A percentile compares a stretch with the other conserved stretches of the same genome.
These are phyloP conservation scores for Incumbomyces delicatus DNA, from an alignment of 2,329 filamentous ascomycete species.

Conservation along the genomic window DNA sequence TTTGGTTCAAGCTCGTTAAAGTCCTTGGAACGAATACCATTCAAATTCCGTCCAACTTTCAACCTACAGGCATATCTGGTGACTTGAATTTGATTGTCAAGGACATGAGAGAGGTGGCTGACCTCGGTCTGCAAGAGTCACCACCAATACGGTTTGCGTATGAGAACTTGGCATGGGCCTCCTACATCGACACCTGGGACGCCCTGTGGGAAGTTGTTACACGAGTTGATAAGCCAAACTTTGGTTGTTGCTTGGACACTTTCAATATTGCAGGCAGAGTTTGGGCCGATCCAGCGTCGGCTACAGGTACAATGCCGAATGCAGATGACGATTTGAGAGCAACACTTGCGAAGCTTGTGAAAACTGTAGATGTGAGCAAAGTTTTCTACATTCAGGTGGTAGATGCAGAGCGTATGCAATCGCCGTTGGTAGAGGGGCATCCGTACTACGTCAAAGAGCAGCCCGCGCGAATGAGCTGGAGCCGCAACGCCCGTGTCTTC, in stretches of 20 bases:
- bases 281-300: constrained; percentile 56
- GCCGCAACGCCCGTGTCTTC: constrained; percentile 64
- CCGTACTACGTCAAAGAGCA: constrained; percentile 49
- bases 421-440: constrained; percentile 50
- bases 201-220: constrained; percentile 57
- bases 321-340: constrained; percentile 46
- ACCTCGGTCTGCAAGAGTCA: constrained; percentile 49
- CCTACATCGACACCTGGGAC: constrained; percentile 62
- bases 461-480: constrained; percentile 65
- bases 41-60: constrained; percentile 62
- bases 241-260: constrained; percentile 66
- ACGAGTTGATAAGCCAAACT: constrained; percentile 57
- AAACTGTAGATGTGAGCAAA: constrained; percentile 50
- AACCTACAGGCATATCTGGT: constrained; percentile 32
- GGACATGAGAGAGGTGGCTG: constrained; percentile 35
- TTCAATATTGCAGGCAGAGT: constrained; percentile 66
- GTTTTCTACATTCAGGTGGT: constrained; percentile 70
- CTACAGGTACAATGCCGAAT: constrained; percentile 41
- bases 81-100: constrained; percentile 44
- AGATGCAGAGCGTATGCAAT: constrained; percentile 55
- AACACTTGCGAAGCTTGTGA: constrained; percentile 46
- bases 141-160: constrained; percentile 59
- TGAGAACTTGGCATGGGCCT: constrained; percentile 64
- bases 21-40: constrained; percentile 60
- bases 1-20: constrained; percentile 61